A percentile compares a stretch with the other conserved stretches of the same genome.
phyloP scores from a whole-genome alignment of 106 monocot genomes.

The Narthecium ossifragum region DNA sequence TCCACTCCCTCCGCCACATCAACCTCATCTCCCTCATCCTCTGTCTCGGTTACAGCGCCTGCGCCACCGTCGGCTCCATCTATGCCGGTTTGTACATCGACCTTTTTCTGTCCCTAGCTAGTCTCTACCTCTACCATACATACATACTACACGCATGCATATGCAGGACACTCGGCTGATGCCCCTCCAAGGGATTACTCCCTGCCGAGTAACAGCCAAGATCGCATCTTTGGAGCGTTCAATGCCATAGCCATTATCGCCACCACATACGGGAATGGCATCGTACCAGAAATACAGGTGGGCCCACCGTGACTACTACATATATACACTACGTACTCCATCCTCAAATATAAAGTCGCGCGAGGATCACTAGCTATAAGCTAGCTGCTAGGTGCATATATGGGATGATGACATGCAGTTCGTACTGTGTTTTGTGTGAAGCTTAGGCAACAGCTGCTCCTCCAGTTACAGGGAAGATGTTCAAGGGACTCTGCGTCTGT shows the following conservation, averaged over 20 bases:
- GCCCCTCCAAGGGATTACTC: constrained; percentile 10
- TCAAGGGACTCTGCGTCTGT: constrained; percentile 87
- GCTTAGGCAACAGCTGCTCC: constrained; percentile 71
- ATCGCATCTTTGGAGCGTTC: constrained; percentile 1
- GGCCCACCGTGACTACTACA: no score
- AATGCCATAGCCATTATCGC: constrained; percentile 14
- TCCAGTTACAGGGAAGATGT: constrained; percentile 92
- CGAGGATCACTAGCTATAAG: no score
- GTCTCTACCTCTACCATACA: not conserved
- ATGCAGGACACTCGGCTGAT: not conserved
- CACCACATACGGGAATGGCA: constrained; percentile 17
- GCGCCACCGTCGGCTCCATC: constrained; percentile 11
- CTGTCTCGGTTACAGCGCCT: constrained; percentile 1
- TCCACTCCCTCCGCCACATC: constrained; percentile 2
- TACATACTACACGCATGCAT: no score
- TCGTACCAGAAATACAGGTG: constrained; percentile 18
- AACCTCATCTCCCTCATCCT: constrained; percentile 3
- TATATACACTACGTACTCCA: no score
- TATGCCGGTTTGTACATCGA: not conserved
- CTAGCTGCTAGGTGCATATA: no score
- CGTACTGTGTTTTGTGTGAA: no score
- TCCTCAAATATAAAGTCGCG: no score
- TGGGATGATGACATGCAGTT: no score
- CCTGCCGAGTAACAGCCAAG: not conserved
- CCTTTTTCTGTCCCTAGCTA: not conserved